phyloP scores from a whole-genome alignment of 1,284 basidiomycete genomes.

The Ceratobasidium sp. region DNA sequence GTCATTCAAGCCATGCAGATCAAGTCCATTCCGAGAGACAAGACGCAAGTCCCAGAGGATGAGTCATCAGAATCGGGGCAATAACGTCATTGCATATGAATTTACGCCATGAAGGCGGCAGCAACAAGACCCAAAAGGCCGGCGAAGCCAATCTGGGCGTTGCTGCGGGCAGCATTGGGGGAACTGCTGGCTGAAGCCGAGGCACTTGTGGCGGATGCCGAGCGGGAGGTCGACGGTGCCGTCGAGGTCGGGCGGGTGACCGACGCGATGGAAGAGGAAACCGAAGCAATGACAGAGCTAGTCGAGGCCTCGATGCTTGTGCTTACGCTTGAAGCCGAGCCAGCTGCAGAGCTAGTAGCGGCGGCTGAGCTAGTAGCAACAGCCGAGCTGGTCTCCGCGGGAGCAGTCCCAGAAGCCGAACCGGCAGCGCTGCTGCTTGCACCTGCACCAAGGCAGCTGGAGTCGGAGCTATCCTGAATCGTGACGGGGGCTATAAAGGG shows the following conservation, averaged over 20 bases:
- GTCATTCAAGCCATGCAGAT: slow-evolving; percentile 18
- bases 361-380: background rate
- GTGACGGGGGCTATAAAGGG: slow-evolving; percentile 14
- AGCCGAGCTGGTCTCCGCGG: no score
- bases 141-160: slow-evolving; percentile 28
- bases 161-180: slow-evolving; percentile 24
- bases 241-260: background rate
- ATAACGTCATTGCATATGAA: slow-evolving; percentile 15
- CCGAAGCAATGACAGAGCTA: background rate
- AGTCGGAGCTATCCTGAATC: slow-evolving; percentile 19
- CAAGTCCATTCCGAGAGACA: slow-evolving; percentile 21
- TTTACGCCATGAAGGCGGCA: slow-evolving; percentile 32
- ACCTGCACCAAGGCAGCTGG: slow-evolving; percentile 17
- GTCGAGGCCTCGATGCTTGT: background rate
- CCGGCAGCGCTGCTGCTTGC: background rate
- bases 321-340: background rate
- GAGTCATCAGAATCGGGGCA: slow-evolving; percentile 17
- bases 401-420: no score
- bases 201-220: slow-evolving; percentile 17
- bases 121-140: slow-evolving; percentile 31
- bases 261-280: background rate
- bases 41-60: slow-evolving; percentile 3
- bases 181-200: background rate
- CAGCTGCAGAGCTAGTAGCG: slow-evolving; percentile 1
- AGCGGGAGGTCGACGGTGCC: background rate